Base-by-base conservation (phyloP, 2,329 filamentous ascomycete genomes). In the Bipolaris gigantea region DNA sequence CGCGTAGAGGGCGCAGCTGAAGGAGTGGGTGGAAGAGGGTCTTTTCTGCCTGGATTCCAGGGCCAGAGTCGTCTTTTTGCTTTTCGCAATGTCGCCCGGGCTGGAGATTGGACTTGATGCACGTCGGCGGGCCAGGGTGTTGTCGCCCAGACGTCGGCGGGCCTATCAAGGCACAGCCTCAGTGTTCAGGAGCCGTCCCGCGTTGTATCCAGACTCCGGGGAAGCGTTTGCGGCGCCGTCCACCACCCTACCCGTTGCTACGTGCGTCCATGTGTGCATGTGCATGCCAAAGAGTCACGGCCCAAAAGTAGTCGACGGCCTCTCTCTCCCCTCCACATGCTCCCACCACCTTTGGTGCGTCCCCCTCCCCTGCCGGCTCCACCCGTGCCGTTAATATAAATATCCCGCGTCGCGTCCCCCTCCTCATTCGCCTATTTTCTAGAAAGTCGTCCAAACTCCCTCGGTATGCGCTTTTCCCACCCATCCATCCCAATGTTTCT, bases 391-490 rank as follows among this genome's bases (percentile, higher is more conserved):
- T 32, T 42, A 27, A 35, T 55, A 53, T 60, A 64, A 63, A 64
- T 62, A 55, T 46, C 46, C 55, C 45, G 19, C 55, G 42, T 53
- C 56, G 47, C 55, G 21, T 40, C 27, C 44, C 55, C 59, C 52
- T 33, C 56, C 39, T 50, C 47, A 39, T 25, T 25, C 46, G 39
- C 36, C 63, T 50, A 48, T 62, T 51, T 51, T 61, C 56, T 56
- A 56, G 53, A 55, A 54, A 48, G 48, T 57, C 58, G 53, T 62
- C 63, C 62, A 61, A 57, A 53, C 41, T 49, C 46, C 56, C 56
- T 65, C 62, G 67, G 71, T 73, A 73, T 21, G 70, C 63, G 60
- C 64, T 61, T 58, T 58, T 55, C 60, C 62, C 62, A 60, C 34
- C 53, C 59, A 19, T 58, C 54, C 59, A 55, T 40, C 7, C 27